Percentiles rank a stretch among this genome's conserved stretches.
phyloP scores from a whole-genome alignment of 441 rosid species.

The Mallotus repandus region DNA sequence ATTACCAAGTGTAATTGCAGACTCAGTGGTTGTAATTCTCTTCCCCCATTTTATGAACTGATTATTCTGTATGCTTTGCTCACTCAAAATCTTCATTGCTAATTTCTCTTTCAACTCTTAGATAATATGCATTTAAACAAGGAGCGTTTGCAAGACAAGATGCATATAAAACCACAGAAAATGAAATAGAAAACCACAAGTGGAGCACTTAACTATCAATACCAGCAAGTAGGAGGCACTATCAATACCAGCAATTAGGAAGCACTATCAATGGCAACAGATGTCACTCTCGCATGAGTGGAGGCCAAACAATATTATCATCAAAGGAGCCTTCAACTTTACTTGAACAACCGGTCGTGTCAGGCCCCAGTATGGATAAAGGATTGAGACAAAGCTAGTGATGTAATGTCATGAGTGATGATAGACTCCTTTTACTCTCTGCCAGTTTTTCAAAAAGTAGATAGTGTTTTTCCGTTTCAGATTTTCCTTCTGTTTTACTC shows the following conservation, averaged over 20 bases:
- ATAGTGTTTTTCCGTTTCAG: constrained; percentile 10
- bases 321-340: constrained; percentile 24
- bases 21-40: constrained; percentile 31
- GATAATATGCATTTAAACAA: not conserved
- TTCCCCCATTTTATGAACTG: constrained; percentile 45
- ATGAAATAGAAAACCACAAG: constrained; percentile 12
- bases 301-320: constrained; percentile 20
- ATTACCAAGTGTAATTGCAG: constrained; percentile 28
- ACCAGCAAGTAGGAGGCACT: constrained; percentile 18
- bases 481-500: constrained; percentile 19
- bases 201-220: constrained; percentile 24
- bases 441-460: constrained; percentile 17
- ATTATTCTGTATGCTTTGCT: constrained; percentile 39
- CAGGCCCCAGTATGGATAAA: constrained; percentile 23
- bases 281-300: constrained; percentile 29
- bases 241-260: constrained; percentile 18
- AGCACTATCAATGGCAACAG: constrained; percentile 13
- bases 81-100: constrained; percentile 25
- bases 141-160: constrained; percentile 14
- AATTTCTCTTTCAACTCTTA: constrained; percentile 2
- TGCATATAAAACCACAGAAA: constrained; percentile 5
- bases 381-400: constrained; percentile 21
- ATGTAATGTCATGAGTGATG: constrained; percentile 21
- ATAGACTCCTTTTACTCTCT: constrained; percentile 21
- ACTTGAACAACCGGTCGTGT: constrained; percentile 19